phyloP scores from a whole-genome alignment of 106 monocot species.

The Agapanthus africanus region DNA sequence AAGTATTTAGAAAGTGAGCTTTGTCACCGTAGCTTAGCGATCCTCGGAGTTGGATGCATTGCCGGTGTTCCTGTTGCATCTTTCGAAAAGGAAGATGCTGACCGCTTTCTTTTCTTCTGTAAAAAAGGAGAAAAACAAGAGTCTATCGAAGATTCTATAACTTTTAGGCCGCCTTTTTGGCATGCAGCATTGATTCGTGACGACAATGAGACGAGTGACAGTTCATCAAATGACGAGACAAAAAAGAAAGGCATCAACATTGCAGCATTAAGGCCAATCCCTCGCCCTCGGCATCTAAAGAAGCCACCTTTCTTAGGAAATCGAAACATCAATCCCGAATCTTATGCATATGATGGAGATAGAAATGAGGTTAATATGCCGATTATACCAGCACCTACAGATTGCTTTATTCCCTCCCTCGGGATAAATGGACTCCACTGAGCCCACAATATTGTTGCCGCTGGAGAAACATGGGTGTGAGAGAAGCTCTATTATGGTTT shows the following conservation, averaged over 20 bases:
- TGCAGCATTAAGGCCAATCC: conserved; percentile 50
- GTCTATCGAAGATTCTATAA: no score
- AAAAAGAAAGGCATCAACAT: conserved; percentile 23
- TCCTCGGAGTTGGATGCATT: conserved; percentile 57
- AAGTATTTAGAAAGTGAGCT: conserved; percentile 47
- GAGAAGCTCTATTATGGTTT: conserved; percentile 39
- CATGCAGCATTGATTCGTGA: no score
- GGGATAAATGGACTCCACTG: no score
- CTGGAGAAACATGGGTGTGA: conserved; percentile 61
- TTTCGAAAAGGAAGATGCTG: conserved; percentile 70
- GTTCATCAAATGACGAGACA: neutral
- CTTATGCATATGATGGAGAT: conserved; percentile 24
- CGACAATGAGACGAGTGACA: conserved; percentile 10
- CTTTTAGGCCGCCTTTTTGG: no score
- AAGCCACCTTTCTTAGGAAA: conserved; percentile 36
- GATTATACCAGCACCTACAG: conserved; percentile 40
- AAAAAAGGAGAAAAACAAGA: no score
- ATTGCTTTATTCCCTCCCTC: conserved; percentile 50
- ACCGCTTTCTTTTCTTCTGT: conserved; percentile 57
- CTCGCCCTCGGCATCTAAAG: conserved; percentile 27
- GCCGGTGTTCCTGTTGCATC: conserved; percentile 58
- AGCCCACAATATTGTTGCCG: no score
- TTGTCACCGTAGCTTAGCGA: conserved; percentile 47
- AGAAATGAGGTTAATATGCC: conserved; percentile 25
- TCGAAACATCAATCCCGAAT: conserved; percentile 7